Percentiles rank a stretch among this genome's conserved stretches.
These are phyloP conservation scores for Didymella segeticola DNA, from an alignment of 2,329 filamentous ascomycete species.

Conservation along the genomic window DNA sequence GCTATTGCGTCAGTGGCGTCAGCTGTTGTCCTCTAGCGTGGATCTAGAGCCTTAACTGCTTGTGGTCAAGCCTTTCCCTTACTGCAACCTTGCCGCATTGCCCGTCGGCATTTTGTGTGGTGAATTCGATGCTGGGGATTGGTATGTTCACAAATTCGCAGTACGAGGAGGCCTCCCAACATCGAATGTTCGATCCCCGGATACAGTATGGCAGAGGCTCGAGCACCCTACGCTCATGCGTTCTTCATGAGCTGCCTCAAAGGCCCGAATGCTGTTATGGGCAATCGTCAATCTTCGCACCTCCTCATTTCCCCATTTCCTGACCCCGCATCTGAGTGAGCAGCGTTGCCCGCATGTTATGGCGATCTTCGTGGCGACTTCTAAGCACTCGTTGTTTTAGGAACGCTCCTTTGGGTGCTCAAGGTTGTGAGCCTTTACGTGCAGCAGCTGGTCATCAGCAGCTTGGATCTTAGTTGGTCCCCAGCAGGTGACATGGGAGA, in stretches of 20 bases:
- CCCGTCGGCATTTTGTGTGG: background rate
- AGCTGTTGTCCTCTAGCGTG: slow-evolving; percentile 1
- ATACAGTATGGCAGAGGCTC: background rate
- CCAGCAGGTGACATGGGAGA: background rate
- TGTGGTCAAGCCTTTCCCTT: background rate
- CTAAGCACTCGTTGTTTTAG: slow-evolving; percentile 3
- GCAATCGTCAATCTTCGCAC: slow-evolving; percentile 3
- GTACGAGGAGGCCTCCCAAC: background rate
- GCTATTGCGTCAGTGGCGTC: slow-evolving; percentile 19
- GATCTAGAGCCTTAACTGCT: slow-evolving; percentile 3
- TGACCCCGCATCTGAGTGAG: slow-evolving; percentile 7
- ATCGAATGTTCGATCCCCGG: background rate
- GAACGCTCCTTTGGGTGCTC: background rate
- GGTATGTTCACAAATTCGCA: background rate
- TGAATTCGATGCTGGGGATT: background rate
- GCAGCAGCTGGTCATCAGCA: background rate
- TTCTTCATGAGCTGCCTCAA: background rate
- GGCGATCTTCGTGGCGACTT: slow-evolving; percentile 5
- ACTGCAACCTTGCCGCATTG: background rate
- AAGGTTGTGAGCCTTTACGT: background rate
- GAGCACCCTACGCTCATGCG: background rate
- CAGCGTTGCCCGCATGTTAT: background rate
- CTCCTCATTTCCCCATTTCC: slow-evolving; percentile 11
- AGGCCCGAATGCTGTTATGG: slow-evolving; percentile 5
- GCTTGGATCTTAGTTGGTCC: background rate